A percentile compares a stretch with the other conserved stretches of the same genome.
These are phyloP conservation scores for Kickxella alabastrina DNA, from an alignment of 192 early-diverging fungal genomes.

Conservation along the genomic window DNA sequence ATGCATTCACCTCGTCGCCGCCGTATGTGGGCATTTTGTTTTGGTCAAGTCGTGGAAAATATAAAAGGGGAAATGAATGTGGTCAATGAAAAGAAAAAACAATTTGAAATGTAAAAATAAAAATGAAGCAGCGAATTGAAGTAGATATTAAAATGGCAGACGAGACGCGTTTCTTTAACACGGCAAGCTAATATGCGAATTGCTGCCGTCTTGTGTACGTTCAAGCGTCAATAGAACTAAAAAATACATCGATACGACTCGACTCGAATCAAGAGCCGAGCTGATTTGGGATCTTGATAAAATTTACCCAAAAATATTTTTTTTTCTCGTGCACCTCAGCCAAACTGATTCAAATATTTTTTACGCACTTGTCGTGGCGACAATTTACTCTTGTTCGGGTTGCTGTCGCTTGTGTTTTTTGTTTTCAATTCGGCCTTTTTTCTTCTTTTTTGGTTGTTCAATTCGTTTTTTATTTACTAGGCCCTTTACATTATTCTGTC, in stretches of 20 bases:
- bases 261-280: no score
- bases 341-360: background rate
- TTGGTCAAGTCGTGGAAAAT: background rate
- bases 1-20: slow-evolving; percentile 86
- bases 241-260: no score
- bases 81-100: background rate
- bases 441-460: background rate
- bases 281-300: no score
- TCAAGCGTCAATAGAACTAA: no score
- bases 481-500: background rate
- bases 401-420: background rate
- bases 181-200: no score
- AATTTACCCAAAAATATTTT: no score
- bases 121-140: no score
- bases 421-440: background rate
- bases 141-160: no score
- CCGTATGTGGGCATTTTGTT: slow-evolving; percentile 52
- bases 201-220: no score
- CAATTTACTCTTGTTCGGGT: slow-evolving; percentile 4
- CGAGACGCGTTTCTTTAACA: no score
- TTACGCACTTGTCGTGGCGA: no score
- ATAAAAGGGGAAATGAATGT: slow-evolving; percentile 6
- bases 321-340: no score
- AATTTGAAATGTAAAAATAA: background rate
- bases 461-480: background rate